Evolutionary conservation across 2,329 filamentous ascomycete genomes (phyloP).

Genomic region (Phaeomoniella chlamydospora): DNA sequence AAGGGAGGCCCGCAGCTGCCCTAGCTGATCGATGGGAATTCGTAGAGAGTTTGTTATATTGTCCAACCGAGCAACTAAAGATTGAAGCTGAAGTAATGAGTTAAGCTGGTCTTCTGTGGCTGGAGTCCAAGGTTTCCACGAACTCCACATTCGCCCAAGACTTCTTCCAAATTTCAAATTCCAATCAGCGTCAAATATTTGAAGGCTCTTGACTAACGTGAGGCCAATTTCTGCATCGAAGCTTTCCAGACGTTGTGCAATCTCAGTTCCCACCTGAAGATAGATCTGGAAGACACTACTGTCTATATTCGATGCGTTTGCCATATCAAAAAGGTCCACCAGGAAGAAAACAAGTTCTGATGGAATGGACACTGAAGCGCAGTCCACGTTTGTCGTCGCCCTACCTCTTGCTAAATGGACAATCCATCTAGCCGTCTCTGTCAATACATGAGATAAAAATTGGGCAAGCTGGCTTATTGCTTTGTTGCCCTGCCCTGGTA

Average conservation of each 20-base stretch:
- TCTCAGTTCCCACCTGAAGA: slow-evolving; percentile 24
- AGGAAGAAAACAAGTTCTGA: not conserved
- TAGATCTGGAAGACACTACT: slow-evolving; percentile 41
- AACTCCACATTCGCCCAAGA: slow-evolving; percentile 10
- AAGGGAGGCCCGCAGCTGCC: not conserved
- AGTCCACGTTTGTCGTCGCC: not conserved
- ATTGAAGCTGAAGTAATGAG: slow-evolving; percentile 25
- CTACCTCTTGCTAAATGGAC: no score
- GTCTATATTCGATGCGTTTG: slow-evolving; percentile 23
- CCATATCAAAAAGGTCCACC: not conserved
- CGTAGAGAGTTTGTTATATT: slow-evolving; percentile 10
- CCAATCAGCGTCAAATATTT: slow-evolving; percentile 54
- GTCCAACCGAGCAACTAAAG: slow-evolving; percentile 31
- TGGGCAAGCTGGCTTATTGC: not conserved
- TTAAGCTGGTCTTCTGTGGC: slow-evolving; percentile 16
- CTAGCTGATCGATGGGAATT: not conserved
- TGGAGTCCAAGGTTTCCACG: slow-evolving; percentile 9
- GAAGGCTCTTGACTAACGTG: slow-evolving; percentile 19
- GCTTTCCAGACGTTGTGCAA: slow-evolving; percentile 18
- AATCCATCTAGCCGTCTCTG: not conserved
- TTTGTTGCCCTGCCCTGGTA: not conserved
- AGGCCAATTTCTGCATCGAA: slow-evolving; percentile 8
- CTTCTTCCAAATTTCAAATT: slow-evolving; percentile 55
- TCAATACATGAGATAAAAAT: not conserved
- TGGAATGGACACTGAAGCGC: not conserved